Base-by-base conservation (phyloP, 495 filamentous ascomycete species). In the Penicillium simplicissimum region DNA sequence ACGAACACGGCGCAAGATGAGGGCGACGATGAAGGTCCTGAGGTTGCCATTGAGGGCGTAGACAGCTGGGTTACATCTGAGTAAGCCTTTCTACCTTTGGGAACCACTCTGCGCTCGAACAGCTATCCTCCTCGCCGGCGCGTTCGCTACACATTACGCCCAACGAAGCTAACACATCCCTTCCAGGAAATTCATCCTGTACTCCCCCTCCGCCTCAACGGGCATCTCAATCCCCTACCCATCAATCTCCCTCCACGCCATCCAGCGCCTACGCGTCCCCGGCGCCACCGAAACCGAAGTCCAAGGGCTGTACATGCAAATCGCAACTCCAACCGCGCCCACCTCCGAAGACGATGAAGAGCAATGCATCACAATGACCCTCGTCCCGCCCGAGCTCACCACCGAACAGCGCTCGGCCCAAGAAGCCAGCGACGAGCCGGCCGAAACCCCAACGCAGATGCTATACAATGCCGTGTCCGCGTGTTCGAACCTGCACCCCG, bases 401-500 rank as follows among this genome's bases (percentile, higher is more conserved):
- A 48, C 60, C 8, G 38, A 60, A 4, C 61, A 77, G 31, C 62
- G 72, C 34, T 58, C 70, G 25, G 63, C 65, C 28, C 74, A 78
- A 52, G 69, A 74, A 0, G 59, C 71, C 8, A 71, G 68, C 4
- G 60, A 70, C 28, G 66, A 64, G 34, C 55, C 64, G 1, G 63
- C 69, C 19, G 73, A 79, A 38, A 72, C 78, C 4, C 75, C 78
- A 8, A 80, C 76, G 14, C 78, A 86, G 40, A 66, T 70, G 7
- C 83, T 97, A 11, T 98, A 89, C 79, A 79, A 83, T 4, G 93
- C 93, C 4, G 84, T 98, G 15, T 90, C 92, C 1, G 85, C 87
- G 0, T 97, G 95, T 76, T 90, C 92, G 14, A 90, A 97, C 67
- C 75, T 98, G 17, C 91, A 98, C 71, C 95, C 95, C 0, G 93